Conservation (phyloP, 2,329 filamentous ascomycete genomes). For the Xylariales sp. region DNA sequence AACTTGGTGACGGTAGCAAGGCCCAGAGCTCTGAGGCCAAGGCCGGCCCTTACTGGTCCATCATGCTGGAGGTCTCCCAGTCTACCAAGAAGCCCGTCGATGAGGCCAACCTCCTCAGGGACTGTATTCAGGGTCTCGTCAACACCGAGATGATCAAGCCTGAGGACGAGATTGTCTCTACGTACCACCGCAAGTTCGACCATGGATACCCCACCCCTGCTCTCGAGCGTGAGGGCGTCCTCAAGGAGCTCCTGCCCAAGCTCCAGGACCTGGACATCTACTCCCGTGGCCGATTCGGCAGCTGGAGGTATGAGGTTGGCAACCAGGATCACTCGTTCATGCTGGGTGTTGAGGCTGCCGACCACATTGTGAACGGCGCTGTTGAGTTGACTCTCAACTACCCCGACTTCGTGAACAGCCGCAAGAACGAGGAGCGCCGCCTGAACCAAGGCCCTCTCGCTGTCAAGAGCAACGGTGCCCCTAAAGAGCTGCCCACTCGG, state of each 20-base stretch:
- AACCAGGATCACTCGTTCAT: slow-evolving; percentile 99
- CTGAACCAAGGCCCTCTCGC: slow-evolving; percentile 42
- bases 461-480: slow-evolving; percentile 26
- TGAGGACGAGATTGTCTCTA: slow-evolving; percentile 91
- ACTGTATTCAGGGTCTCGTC: slow-evolving; percentile 93
- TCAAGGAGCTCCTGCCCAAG: slow-evolving; percentile 88
- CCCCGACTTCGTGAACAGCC: slow-evolving; percentile 88
- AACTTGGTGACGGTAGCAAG: slow-evolving; percentile 82
- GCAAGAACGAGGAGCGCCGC: slow-evolving; percentile 63
- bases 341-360: slow-evolving; percentile 89
- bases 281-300: slow-evolving; percentile 94
- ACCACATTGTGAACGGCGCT: slow-evolving; percentile 83
- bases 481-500: slow-evolving; percentile 29
- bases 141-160: slow-evolving; percentile 96
- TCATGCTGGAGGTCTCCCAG: slow-evolving; percentile 98
- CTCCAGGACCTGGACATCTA: slow-evolving; percentile 88
- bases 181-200: slow-evolving; percentile 96
- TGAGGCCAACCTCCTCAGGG: slow-evolving; percentile 75
- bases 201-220: slow-evolving; percentile 96
- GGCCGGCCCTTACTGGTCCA: slow-evolving; percentile 97
- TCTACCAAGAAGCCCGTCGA: slow-evolving; percentile 94
- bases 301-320: slow-evolving; percentile 92
- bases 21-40: slow-evolving; percentile 67
- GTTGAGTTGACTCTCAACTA: slow-evolving; percentile 94
- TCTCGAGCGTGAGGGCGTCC: slow-evolving; percentile 90